Percentiles rank a stretch among this genome's conserved stretches.
These are phyloP conservation scores for Keithomyces neogunnii DNA, from an alignment of 2,329 filamentous ascomycete species.

Conservation along the genomic window DNA sequence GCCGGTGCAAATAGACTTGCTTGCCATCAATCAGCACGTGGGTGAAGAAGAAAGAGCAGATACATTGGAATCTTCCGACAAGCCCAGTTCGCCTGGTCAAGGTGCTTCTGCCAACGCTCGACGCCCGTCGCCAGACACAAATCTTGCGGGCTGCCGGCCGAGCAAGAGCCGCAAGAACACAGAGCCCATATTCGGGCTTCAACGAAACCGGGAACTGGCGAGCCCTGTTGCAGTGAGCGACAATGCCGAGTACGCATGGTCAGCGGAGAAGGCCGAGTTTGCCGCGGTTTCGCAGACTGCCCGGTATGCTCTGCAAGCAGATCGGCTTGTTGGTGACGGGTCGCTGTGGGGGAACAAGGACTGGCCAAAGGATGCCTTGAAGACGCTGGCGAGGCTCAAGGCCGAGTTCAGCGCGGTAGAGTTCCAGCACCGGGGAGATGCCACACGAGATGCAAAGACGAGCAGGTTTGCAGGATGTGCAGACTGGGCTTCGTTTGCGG, in stretches of 20 bases:
- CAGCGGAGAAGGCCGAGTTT: conserved; percentile 15
- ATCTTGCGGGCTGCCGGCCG: not conserved
- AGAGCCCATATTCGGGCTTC: conserved; percentile 15
- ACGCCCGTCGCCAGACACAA: not conserved
- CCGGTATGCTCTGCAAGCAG: conserved; percentile 13
- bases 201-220: conserved; percentile 8
- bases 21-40: not conserved
- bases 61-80: too few species aligned
- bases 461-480: conserved; percentile 18
- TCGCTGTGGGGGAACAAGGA: not conserved
- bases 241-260: conserved; percentile 14
- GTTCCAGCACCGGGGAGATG: conserved; percentile 5
- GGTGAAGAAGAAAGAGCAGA: too few species aligned
- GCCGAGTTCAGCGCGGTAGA: conserved; percentile 12
- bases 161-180: conserved; percentile 7
- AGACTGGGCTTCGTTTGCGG: conserved; percentile 17
- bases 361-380: not conserved
- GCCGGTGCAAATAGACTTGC: not conserved
- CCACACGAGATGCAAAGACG: conserved; percentile 11
- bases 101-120: not conserved
- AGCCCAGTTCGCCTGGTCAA: not conserved
- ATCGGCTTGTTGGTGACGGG: conserved; percentile 9
- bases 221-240: conserved; percentile 6
- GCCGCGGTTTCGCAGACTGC: conserved; percentile 12
- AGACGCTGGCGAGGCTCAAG: conserved; percentile 7